Percentiles rank a stretch among this genome's conserved stretches.
These are phyloP conservation scores for Kregervanrija delftensis DNA, from an alignment of 805 yeast species.

Conservation along the genomic window DNA sequence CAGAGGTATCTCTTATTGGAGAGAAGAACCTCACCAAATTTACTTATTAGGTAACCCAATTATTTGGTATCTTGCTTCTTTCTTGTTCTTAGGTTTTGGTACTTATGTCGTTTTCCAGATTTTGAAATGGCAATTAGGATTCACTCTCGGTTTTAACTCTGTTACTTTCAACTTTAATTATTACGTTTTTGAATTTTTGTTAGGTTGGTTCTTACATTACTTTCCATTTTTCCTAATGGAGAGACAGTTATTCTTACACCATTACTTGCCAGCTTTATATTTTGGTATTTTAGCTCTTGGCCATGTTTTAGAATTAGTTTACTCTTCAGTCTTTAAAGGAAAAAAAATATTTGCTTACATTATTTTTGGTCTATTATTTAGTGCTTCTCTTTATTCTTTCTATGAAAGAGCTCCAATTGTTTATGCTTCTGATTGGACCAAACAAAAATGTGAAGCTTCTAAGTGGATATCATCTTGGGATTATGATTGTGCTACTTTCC, in stretches of 20 bases:
- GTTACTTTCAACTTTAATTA: constrained; percentile 58
- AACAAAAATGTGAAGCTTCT: constrained; percentile 52
- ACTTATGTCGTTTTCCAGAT: constrained; percentile 41
- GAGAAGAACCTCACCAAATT: constrained; percentile 43
- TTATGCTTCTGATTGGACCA: constrained; percentile 79
- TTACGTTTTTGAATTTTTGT: constrained; percentile 51
- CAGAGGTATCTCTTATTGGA: constrained; percentile 84
- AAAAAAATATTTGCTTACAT: constrained; percentile 39
- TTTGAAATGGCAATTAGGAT: constrained; percentile 59
- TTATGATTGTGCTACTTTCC: constrained; percentile 67
- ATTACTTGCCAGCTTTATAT: constrained; percentile 87
- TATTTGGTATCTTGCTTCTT: constrained; percentile 67
- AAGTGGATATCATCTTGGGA: constrained; percentile 73
- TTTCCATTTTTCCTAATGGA: constrained; percentile 81
- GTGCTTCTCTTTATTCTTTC: constrained; percentile 48
- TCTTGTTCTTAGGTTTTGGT: constrained; percentile 42
- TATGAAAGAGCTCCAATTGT: constrained; percentile 61
- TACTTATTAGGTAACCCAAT: constrained; percentile 76
- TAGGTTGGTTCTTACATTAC: constrained; percentile 71
- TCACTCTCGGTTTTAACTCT: constrained; percentile 37
- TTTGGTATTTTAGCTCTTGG: constrained; percentile 42
- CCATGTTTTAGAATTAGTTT: constrained; percentile 25
- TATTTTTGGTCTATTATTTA: constrained; percentile 41
- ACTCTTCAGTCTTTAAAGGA: constrained; percentile 24
- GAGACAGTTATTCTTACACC: constrained; percentile 89